A percentile compares a stretch with the other conserved stretches of the same genome.
phyloP scores from a whole-genome alignment of 108 stramenopile genomes.

The Cyclotella cryptica region DNA sequence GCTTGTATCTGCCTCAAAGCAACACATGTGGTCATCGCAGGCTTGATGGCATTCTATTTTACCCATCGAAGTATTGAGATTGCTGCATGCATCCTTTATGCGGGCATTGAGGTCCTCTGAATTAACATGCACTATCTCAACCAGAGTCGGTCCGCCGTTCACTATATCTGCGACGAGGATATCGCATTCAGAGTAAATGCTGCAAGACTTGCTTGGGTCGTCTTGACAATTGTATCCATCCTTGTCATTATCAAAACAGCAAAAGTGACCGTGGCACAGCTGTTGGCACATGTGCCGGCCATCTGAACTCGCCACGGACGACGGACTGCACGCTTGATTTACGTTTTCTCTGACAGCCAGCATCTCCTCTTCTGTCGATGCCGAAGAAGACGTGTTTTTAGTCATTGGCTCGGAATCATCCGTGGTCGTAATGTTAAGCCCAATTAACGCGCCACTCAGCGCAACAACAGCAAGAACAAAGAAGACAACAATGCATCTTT shows the following conservation, averaged over 20 bases:
- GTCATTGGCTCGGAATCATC: constrained; percentile 2
- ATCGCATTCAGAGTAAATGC: constrained; percentile 23
- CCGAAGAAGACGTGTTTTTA: neutral
- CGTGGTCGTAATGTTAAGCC: neutral
- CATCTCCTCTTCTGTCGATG: constrained; percentile 23
- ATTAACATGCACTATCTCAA: neutral
- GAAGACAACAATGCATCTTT: constrained; percentile 12
- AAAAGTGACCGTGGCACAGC: constrained; percentile 40
- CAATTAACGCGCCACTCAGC: constrained; percentile 20
- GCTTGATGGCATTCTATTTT: constrained; percentile 12
- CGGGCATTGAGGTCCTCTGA: neutral
- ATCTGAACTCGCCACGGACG: neutral
- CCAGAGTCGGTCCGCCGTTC: neutral
- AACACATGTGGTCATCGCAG: constrained; percentile 20
- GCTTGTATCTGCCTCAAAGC: neutral
- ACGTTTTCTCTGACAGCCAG: constrained; percentile 22
- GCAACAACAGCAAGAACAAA: constrained; percentile 18
- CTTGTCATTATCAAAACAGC: constrained; percentile 33
- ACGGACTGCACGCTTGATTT: constrained; percentile 16
- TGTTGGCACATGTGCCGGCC: constrained; percentile 39
- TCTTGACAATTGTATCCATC: constrained; percentile 36
- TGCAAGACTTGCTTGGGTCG: constrained; percentile 26
- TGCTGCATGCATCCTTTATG: constrained; percentile 12
- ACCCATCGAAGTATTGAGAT: constrained; percentile 12
- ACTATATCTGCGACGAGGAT: constrained; percentile 14